phyloP scores from a whole-genome alignment of 805 yeast species.

The Starmerella stigmatis region DNA sequence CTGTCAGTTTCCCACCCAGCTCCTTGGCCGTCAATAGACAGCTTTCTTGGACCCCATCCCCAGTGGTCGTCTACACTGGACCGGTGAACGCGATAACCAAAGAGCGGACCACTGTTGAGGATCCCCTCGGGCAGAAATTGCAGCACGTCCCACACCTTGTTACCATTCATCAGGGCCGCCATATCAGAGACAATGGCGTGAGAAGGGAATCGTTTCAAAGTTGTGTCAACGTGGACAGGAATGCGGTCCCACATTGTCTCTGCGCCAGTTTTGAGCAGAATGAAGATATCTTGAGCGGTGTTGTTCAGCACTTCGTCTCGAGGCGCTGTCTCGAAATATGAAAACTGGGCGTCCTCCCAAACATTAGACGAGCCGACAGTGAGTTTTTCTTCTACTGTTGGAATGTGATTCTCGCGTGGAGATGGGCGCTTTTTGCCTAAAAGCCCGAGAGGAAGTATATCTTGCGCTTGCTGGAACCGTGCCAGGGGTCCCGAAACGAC shows the following conservation, averaged over 20 bases:
- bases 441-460: background rate
- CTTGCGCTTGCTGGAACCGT: background rate
- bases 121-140: slow-evolving; percentile 23
- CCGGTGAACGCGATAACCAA: slow-evolving; percentile 26
- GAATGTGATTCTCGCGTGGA: background rate
- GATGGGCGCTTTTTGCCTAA: background rate
- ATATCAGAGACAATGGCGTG: slow-evolving; percentile 33
- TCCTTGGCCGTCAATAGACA: slow-evolving; percentile 12
- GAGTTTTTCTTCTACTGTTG: background rate
- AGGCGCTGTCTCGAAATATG: background rate
- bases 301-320: background rate
- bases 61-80: slow-evolving; percentile 23
- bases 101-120: slow-evolving; percentile 18
- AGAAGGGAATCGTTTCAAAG: slow-evolving; percentile 28
- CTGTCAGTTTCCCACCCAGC: slow-evolving; percentile 32
- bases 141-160: slow-evolving; percentile 29
- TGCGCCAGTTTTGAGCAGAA: slow-evolving; percentile 33
- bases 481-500: background rate
- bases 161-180: slow-evolving; percentile 28
- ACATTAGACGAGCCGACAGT: background rate
- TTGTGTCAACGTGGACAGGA: slow-evolving; percentile 31
- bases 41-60: slow-evolving; percentile 18
- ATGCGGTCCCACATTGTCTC: slow-evolving; percentile 31
- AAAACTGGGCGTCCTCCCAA: background rate
- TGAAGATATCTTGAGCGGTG: slow-evolving; percentile 21